Base-by-base conservation (phyloP, 2,329 filamentous ascomycete species). In the Stagonosporopsis cucurbitacearum region DNA sequence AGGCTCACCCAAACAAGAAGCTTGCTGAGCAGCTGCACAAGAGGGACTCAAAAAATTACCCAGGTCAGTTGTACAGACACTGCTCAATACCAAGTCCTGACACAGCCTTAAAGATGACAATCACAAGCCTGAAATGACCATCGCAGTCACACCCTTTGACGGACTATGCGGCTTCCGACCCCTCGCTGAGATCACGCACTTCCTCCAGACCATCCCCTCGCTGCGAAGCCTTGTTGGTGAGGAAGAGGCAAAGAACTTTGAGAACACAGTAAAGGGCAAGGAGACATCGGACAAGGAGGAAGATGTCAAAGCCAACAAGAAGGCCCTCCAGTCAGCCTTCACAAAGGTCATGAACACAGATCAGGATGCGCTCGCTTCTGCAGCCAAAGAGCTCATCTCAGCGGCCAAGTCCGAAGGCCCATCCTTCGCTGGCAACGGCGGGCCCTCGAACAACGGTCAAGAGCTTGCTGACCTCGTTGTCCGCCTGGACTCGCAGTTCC, bases 111-210 rank as follows among this genome's bases (percentile, higher is more conserved):
- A 37, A 65, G 63, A 99, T 81, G 94, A 98, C 81, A 99, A 99
- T 80, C 95, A 99, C 83, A 99, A 99, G 80, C 95, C 95, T 30
- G 95, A 99, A 79, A 99, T 99, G 95, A 93, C 95, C 60, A 96
- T 99, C 75, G 95, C 95, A 59, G 89, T 99, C 69, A 98, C 95
- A 1, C 89, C 92, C 0, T 99, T 99, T 65, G 94, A 98, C 74
- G 95, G 95, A 0, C 85, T 99, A 30, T 99, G 95, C 70, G 95
- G 95, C 30, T 99, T 99, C 82, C 86, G 95, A 9, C 95, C 95
- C 0, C 81, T 97, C 20, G 81, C 79, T 5, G 93, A 99, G 78
- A 95, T 98, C 60, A 82, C 87, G 0, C 91, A 96, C 74, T 98
- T 98, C 75, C 81, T 96, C 28, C 79, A 86, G 44, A 84, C 80